A percentile compares a stretch with the other conserved stretches of the same genome.
Evolutionary conservation across 345 rosid species (phyloP).

Genomic region (Moringa oleifera): DNA sequence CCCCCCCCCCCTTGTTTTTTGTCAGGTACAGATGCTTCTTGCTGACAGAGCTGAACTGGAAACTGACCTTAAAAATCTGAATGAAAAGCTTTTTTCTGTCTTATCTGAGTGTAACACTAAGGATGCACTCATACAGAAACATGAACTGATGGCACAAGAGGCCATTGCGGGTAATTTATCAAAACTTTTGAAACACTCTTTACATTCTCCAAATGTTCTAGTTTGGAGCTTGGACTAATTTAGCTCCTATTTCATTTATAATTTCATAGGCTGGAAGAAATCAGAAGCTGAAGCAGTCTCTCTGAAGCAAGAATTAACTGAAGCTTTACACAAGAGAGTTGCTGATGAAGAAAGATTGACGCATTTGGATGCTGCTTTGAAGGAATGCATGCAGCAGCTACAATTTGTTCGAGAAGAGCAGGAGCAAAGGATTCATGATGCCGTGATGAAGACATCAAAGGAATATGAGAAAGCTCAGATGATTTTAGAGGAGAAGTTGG

Average conservation of each 20-base stretch:
- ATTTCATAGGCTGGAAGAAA: slow-evolving; percentile 53
- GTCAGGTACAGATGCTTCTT: slow-evolving; percentile 39
- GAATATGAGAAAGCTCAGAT: slow-evolving; percentile 45
- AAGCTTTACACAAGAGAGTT: slow-evolving; percentile 47
- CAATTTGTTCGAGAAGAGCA: slow-evolving; percentile 75
- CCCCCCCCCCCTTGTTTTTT: slow-evolving; percentile 14
- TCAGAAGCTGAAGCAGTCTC: slow-evolving; percentile 49
- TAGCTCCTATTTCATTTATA: slow-evolving; percentile 1
- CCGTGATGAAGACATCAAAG: slow-evolving; percentile 54
- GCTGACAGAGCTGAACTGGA: slow-evolving; percentile 54
- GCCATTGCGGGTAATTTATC: slow-evolving; percentile 47
- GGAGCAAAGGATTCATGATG: slow-evolving; percentile 73
- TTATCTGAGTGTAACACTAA: slow-evolving; percentile 43
- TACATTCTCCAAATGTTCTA: not conserved
- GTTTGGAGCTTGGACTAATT: not conserved
- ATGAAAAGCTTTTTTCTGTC: slow-evolving; percentile 50
- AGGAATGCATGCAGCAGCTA: slow-evolving; percentile 83
- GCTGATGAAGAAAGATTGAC: slow-evolving; percentile 44
- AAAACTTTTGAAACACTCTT: not conserved
- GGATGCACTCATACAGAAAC: slow-evolving; percentile 49
- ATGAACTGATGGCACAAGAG: slow-evolving; percentile 46
- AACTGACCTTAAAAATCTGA: slow-evolving; percentile 39
- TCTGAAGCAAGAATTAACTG: slow-evolving; percentile 52
- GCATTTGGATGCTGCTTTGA: slow-evolving; percentile 65
- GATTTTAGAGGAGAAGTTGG: slow-evolving; percentile 45